These are phyloP conservation scores for Linderniella brevidens DNA, from an alignment of 257 asterid genomes.

Conservation along the genomic window DNA sequence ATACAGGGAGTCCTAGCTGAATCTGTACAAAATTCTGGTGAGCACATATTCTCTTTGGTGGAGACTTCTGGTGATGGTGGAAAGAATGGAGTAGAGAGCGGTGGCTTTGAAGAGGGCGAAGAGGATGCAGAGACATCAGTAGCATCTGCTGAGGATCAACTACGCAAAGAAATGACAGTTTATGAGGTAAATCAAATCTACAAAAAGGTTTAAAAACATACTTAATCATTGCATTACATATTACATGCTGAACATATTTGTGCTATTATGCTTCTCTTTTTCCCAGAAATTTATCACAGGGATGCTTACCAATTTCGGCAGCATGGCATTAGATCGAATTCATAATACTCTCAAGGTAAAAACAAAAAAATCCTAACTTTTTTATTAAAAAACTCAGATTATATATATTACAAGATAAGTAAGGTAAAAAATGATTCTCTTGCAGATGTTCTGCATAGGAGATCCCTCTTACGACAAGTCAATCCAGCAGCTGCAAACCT, in stretches of 20 bases:
- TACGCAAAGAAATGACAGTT: conserved; percentile 86
- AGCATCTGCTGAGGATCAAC: conserved; percentile 86
- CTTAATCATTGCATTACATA: too few relatives aligned
- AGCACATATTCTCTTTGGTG: conserved; percentile 46
- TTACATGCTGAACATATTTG: too few relatives aligned
- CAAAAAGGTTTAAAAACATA: background rate
- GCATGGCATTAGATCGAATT: conserved; percentile 93
- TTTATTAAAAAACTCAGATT: too few relatives aligned
- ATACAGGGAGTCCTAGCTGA: conserved; percentile 76
- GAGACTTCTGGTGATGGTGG: conserved; percentile 48
- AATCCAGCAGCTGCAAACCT: conserved; percentile 85
- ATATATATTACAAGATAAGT: too few relatives aligned
- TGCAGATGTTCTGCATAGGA: conserved; percentile 85
- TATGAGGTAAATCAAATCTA: conserved; percentile 51
- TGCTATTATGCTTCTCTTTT: too few relatives aligned
- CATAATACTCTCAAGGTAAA: conserved; percentile 93
- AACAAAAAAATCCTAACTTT: background rate
- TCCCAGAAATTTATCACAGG: conserved; percentile 80
- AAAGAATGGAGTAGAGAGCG: conserved; percentile 36
- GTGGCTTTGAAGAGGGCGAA: conserved; percentile 74
- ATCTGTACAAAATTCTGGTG: conserved; percentile 40
- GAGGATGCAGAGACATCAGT: conserved; percentile 79
- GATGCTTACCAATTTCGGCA: conserved; percentile 94
- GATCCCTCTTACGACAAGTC: conserved; percentile 94
- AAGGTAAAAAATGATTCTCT: background rate